These are phyloP conservation scores for Thermothielavioides terrestris DNA, from an alignment of 495 filamentous ascomycete genomes.

Conservation along the genomic window DNA sequence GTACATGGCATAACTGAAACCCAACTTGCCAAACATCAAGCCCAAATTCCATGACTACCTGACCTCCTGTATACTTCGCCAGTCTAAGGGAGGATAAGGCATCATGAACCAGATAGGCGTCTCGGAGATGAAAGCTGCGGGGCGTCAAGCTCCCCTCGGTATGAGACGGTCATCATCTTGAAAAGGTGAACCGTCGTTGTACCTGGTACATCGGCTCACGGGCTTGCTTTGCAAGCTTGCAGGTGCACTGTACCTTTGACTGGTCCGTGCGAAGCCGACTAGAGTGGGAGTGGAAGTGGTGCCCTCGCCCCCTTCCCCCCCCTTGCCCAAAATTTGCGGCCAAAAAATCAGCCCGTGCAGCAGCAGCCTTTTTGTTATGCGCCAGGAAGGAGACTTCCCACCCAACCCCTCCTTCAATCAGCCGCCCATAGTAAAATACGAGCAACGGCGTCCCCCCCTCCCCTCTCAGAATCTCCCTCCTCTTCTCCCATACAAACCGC, in stretches of 20 bases:
- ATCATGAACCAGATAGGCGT: too few relatives aligned
- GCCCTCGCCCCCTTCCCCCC: slow-evolving; percentile 11
- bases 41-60: too few relatives aligned
- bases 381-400: slow-evolving; percentile 29
- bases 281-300: slow-evolving; percentile 16
- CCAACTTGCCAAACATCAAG: too few relatives aligned
- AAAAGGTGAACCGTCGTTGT: slow-evolving; percentile 9
- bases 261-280: slow-evolving; percentile 10
- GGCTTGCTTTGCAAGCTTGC: slow-evolving; percentile 10
- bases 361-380: slow-evolving; percentile 32
- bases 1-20: too few relatives aligned
- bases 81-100: too few relatives aligned
- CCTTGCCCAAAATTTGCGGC: slow-evolving; percentile 22
- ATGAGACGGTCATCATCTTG: too few relatives aligned
- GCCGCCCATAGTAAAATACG: slow-evolving; percentile 55
- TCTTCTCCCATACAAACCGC: slow-evolving; percentile 44
- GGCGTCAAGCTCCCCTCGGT: too few relatives aligned
- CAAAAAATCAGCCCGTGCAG: slow-evolving; percentile 29
- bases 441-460: slow-evolving; percentile 43
- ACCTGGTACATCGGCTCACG: slow-evolving; percentile 15
- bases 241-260: slow-evolving; percentile 11
- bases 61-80: too few relatives aligned
- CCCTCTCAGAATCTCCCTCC: slow-evolving; percentile 45
- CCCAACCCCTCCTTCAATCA: slow-evolving; percentile 43
- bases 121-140: too few relatives aligned